A percentile compares a stretch with the other conserved stretches of the same genome.
These are phyloP conservation scores for Salix purpurea DNA, from an alignment of 345 rosid species.

Conservation along the genomic window DNA sequence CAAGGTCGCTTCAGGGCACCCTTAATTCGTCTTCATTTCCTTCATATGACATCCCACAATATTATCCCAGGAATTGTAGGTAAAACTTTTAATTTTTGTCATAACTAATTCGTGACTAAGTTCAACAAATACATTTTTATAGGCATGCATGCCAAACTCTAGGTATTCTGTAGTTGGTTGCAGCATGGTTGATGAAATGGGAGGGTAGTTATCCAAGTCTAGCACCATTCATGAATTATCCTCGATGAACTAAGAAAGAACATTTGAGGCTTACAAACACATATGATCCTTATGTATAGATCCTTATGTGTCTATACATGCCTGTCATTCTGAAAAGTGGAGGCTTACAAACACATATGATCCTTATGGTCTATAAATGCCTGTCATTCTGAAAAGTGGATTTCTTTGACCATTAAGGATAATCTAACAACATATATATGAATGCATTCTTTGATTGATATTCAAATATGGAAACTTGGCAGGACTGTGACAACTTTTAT, in stretches of 20 bases:
- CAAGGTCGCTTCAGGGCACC: conserved; percentile 41
- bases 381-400: no score
- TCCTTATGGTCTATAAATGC: no score
- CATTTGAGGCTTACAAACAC: no score
- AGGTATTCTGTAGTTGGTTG: not conserved
- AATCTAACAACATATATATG: no score
- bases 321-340: no score
- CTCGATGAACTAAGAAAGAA: no score
- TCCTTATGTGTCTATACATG: no score
- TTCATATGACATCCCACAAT: conserved; percentile 48
- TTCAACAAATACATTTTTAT: not conserved
- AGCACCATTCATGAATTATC: not conserved
- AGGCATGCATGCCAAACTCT: not conserved
- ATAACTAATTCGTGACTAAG: not conserved
- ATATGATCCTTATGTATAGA: no score
- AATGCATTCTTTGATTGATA: not conserved
- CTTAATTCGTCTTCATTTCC: conserved; percentile 44
- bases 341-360: no score
- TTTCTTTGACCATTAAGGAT: no score
- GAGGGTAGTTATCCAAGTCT: not conserved
- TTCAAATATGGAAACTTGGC: not conserved
- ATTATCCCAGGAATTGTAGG: conserved; percentile 46
- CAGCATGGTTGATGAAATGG: not conserved
- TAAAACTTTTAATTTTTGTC: conserved; percentile 15
- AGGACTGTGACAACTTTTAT: not conserved